Conservation (phyloP, 2,329 filamentous ascomycete genomes). For the Aureobasidium sp. region DNA sequence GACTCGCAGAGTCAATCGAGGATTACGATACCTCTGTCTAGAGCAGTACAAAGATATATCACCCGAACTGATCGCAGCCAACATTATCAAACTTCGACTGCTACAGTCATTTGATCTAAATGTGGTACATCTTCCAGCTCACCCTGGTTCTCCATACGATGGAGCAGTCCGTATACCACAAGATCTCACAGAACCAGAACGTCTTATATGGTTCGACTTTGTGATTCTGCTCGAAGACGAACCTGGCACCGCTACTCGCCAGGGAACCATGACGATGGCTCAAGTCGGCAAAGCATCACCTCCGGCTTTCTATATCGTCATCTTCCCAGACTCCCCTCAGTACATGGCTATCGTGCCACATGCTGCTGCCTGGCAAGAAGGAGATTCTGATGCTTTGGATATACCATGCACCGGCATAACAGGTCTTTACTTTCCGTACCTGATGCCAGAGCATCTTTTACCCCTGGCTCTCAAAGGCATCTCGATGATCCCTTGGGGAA, state of each 20-base stretch:
- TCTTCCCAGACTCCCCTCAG: background rate
- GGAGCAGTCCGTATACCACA: constrained; percentile 1
- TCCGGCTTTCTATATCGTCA: constrained; percentile 8
- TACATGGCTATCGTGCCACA: constrained; percentile 9
- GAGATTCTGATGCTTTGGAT: background rate
- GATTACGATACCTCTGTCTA: constrained; percentile 3
- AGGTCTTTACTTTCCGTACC: background rate
- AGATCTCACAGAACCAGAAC: background rate
- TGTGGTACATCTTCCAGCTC: background rate
- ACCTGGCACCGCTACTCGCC: background rate
- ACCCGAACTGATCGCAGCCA: background rate
- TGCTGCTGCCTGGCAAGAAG: background rate
- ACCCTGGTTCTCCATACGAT: background rate
- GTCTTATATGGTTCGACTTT: constrained; percentile 12
- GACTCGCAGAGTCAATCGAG: background rate
- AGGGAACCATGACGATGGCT: background rate
- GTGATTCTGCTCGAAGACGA: background rate
- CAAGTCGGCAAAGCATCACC: background rate
- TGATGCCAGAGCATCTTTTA: constrained; percentile 1
- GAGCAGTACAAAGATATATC: background rate
- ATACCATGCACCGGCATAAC: background rate
- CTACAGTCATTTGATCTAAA: background rate
- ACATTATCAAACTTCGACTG: constrained; percentile 4
- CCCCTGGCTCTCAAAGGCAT: background rate
- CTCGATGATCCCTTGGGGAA: background rate